Conservation (phyloP, 345 rosid genomes). For the Combretum micranthum region DNA sequence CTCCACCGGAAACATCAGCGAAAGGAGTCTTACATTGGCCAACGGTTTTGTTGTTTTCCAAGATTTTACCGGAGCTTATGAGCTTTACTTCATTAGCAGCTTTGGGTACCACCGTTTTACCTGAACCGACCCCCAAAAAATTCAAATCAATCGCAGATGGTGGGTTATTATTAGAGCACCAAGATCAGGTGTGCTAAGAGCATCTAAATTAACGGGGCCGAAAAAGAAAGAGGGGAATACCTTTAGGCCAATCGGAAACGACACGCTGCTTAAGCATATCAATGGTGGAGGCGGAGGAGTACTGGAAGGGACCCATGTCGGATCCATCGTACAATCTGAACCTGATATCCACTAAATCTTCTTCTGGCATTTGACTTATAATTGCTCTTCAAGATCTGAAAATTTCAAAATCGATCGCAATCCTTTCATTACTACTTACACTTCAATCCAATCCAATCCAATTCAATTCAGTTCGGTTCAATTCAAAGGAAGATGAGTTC, state of each 20-base stretch:
- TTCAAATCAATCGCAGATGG: neutral
- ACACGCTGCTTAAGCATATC: slow-evolving; percentile 86
- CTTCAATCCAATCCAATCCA: no score
- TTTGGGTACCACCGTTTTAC: slow-evolving; percentile 68
- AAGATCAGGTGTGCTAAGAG: no score
- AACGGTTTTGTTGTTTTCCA: slow-evolving; percentile 78
- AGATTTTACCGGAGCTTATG: slow-evolving; percentile 78
- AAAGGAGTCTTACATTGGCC: slow-evolving; percentile 78
- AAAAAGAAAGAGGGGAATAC: slow-evolving; percentile 21
- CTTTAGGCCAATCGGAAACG: slow-evolving; percentile 95
- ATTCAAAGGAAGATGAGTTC: no score
- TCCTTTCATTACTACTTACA: no score
- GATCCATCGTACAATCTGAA: slow-evolving; percentile 91
- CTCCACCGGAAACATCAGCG: slow-evolving; percentile 63
- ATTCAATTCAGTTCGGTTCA: no score
- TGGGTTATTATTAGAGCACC: neutral
- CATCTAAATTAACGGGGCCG: no score
- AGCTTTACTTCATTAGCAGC: slow-evolving; percentile 77
- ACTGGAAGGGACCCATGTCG: slow-evolving; percentile 85
- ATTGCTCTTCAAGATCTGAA: slow-evolving; percentile 16
- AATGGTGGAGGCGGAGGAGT: slow-evolving; percentile 72
- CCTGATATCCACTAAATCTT: slow-evolving; percentile 70
- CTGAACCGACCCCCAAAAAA: slow-evolving; percentile 17
- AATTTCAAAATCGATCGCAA: no score
- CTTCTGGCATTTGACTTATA: slow-evolving; percentile 62